phyloP scores from a whole-genome alignment of 148 eudicot species.

The Limonium bicolor region DNA sequence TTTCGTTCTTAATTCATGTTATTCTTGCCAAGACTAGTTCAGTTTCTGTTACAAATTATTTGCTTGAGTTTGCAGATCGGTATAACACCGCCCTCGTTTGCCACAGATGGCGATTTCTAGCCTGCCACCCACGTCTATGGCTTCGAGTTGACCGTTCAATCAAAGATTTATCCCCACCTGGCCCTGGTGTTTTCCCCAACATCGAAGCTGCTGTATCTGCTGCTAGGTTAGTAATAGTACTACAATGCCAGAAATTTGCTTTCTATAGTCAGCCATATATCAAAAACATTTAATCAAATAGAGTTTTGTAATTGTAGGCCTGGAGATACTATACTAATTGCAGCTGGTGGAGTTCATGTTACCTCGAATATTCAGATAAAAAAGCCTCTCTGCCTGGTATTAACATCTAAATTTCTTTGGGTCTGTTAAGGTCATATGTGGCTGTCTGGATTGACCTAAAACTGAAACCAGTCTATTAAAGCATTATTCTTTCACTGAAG shows the following conservation, averaged over 20 bases:
- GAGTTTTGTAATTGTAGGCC: conserved; percentile 64
- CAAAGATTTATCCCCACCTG: conserved; percentile 35
- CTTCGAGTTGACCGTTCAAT: conserved; percentile 69
- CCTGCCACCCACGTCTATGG: conserved; percentile 96
- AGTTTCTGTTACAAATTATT: conserved; percentile 35
- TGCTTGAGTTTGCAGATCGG: conserved; percentile 94
- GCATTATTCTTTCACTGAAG: too few relatives aligned
- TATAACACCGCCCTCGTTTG: conserved; percentile 99
- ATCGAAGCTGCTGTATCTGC: conserved; percentile 79
- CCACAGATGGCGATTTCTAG: conserved; percentile 98
- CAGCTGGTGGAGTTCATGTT: conserved; percentile 74
- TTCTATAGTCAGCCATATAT: background rate
- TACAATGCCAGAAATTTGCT: conserved; percentile 1
- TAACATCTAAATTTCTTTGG: background rate
- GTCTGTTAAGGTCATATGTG: too few relatives aligned
- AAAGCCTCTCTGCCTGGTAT: conserved; percentile 93
- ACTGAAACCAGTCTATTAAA: too few relatives aligned
- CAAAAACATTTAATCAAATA: too few relatives aligned
- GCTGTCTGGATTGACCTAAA: too few relatives aligned
- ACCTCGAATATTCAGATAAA: conserved; percentile 71
- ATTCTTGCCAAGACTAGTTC: background rate
- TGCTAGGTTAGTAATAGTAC: conserved; percentile 45
- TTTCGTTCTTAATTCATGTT: background rate
- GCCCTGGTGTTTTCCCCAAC: conserved; percentile 59
- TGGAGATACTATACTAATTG: conserved; percentile 88